phyloP scores from a whole-genome alignment of 306 rosid species.

The Hippophae rhamnoides region DNA sequence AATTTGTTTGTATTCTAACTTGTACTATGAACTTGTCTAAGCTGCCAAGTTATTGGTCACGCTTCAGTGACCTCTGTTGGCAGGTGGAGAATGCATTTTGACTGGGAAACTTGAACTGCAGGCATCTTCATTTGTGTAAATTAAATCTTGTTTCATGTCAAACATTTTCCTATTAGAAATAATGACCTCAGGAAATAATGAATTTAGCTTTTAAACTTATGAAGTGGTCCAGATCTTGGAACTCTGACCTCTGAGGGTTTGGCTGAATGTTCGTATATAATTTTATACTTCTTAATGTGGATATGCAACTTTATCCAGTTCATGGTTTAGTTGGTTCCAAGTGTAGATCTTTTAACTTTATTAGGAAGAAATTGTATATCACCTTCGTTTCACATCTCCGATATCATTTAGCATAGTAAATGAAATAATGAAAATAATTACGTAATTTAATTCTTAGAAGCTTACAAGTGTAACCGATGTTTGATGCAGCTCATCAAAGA shows the following conservation, averaged over 20 bases:
- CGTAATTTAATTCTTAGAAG: not conserved
- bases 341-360: no score
- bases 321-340: not conserved
- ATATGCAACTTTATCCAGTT: no score
- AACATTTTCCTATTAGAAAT: not conserved
- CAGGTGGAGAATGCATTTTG: not conserved
- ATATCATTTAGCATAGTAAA: no score
- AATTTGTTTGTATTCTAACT: not conserved
- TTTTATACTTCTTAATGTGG: not conserved
- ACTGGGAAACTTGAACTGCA: not conserved
- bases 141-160: no score
- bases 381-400: no score
- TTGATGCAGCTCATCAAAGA: constrained; percentile 34
- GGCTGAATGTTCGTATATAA: not conserved
- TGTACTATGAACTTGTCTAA: not conserved
- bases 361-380: no score
- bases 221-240: not conserved
- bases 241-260: not conserved
- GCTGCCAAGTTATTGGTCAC: not conserved
- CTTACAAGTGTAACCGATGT: not conserved
- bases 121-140: no score
- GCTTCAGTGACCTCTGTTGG: not conserved
- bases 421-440: not conserved
- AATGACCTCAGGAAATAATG: not conserved
- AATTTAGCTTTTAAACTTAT: not conserved